Conservation (phyloP, 23 red algal genomes). For the Pyropia yezoensis region DNA sequence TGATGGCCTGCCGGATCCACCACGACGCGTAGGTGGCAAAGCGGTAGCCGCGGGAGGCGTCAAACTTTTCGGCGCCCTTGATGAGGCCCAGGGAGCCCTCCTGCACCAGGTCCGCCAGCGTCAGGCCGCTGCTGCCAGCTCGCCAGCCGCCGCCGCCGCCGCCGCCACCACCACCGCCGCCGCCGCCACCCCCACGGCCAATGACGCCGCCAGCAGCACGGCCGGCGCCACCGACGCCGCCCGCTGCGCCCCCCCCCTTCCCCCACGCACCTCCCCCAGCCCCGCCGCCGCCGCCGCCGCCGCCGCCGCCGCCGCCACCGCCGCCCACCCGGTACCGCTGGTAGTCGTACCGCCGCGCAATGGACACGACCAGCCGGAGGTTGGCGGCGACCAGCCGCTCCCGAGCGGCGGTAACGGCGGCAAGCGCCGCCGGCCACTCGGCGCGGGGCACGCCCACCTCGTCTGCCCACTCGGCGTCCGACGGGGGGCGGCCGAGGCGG, state of each 20-base stretch:
- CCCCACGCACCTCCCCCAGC: too few relatives aligned
- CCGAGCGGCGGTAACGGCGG: conserved; percentile 18
- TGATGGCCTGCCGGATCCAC: conserved; percentile 90
- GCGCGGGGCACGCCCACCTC: conserved; percentile 17
- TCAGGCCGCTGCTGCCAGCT: conserved; percentile 14
- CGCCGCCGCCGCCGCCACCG: too few relatives aligned
- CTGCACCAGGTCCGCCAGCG: conserved; percentile 68
- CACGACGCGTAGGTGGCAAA: conserved; percentile 89
- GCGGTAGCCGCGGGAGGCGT: conserved; percentile 62
- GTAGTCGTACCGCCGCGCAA: conserved; percentile 70
- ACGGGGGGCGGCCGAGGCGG: conserved; percentile 18
- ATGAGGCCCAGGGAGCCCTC: conserved; percentile 83
- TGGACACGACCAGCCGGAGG: conserved; percentile 84
- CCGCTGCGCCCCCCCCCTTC: too few relatives aligned
- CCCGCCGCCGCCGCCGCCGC: too few relatives aligned
- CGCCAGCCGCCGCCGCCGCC: too few relatives aligned
- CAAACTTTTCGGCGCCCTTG: conserved; percentile 89
- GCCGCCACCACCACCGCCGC: too few relatives aligned
- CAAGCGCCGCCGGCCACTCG: conserved; percentile 27
- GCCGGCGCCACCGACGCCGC: too few relatives aligned
- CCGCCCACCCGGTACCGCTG: too few relatives aligned
- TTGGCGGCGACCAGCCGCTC: conserved; percentile 83
- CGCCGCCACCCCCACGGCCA: too few relatives aligned
- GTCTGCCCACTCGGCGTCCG: conserved; percentile 60
- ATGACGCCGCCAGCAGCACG: too few relatives aligned